A percentile compares a stretch with the other conserved stretches of the same genome.
phyloP scores from a whole-genome alignment of 148 eudicot species.

The Silene uniflora region DNA sequence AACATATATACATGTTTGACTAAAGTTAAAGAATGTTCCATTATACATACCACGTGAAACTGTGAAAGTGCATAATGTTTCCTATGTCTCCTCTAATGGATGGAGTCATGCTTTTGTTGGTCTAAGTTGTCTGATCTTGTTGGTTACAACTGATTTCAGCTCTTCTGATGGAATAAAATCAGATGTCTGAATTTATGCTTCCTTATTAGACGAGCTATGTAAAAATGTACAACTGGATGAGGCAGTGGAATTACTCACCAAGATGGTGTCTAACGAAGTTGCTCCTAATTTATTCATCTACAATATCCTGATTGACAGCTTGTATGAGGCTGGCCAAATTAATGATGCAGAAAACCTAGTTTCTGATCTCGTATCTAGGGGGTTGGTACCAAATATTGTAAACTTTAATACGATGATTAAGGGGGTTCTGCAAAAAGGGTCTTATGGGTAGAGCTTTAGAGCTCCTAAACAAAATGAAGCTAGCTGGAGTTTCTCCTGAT shows the following conservation, averaged over 20 bases:
- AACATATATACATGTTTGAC: too few relatives aligned
- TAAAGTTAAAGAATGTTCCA: too few relatives aligned
- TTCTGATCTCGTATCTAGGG: neutral
- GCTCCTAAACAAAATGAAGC: conserved; percentile 1
- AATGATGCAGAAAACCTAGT: neutral
- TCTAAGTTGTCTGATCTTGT: too few relatives aligned
- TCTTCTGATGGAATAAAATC: neutral
- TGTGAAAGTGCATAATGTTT: too few relatives aligned
- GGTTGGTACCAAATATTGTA: neutral
- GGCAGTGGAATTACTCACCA: neutral
- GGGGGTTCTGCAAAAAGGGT: conserved; percentile 11
- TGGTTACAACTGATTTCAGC: too few relatives aligned
- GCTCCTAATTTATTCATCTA: neutral
- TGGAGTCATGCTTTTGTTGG: too few relatives aligned
- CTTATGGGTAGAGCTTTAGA: conserved; percentile 9
- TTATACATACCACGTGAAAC: too few relatives aligned
- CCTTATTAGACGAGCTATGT: neutral
- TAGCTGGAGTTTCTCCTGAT: neutral
- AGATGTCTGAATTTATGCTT: neutral
- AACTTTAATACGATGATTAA: conserved; percentile 8
- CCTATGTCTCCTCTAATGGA: too few relatives aligned
- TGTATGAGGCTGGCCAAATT: neutral
- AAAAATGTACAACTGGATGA: neutral
- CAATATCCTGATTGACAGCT: neutral
- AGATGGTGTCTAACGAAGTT: neutral